phyloP scores from a whole-genome alignment of 148 eudicot species.

The Fagopyrum esculentum region DNA sequence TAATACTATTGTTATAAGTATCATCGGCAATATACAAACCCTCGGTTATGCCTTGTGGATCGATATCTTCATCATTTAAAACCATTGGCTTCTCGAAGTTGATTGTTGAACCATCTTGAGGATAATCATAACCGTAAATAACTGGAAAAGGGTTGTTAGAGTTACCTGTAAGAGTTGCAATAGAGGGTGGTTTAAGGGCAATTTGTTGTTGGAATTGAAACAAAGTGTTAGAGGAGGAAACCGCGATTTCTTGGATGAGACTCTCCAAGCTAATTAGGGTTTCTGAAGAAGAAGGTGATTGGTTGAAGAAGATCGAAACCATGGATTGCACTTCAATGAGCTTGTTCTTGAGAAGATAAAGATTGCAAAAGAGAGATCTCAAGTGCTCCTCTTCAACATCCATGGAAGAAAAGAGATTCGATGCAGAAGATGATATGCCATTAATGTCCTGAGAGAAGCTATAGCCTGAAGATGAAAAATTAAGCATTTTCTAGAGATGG shows the following conservation, averaged over 20 bases:
- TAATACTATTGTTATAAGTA: not conserved
- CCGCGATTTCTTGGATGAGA: slow-evolving; percentile 55
- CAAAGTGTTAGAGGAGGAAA: slow-evolving; percentile 65
- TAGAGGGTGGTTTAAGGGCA: slow-evolving; percentile 13
- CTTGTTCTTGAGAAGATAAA: slow-evolving; percentile 43
- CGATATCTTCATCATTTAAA: no score
- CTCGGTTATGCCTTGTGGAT: no score
- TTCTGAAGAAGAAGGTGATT: not conserved
- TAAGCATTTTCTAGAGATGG: no score
- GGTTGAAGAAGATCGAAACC: slow-evolving; percentile 20
- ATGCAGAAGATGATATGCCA: no score
- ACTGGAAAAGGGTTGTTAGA: slow-evolving; percentile 3
- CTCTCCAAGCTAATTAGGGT: slow-evolving; percentile 38
- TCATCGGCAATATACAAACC: not conserved
- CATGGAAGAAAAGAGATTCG: no score
- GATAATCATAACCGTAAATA: not conserved
- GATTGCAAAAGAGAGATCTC: slow-evolving; percentile 35
- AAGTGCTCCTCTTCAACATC: slow-evolving; percentile 10
- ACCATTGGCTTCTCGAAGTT: no score
- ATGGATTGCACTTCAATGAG: slow-evolving; percentile 47
- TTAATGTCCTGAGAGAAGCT: no score
- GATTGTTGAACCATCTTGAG: slow-evolving; percentile 1
- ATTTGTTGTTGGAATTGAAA: slow-evolving; percentile 58
- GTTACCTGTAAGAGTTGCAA: not conserved
- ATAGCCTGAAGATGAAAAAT: no score